Conservation (phyloP, 805 yeast genomes). For the Starmerella roubikii region DNA sequence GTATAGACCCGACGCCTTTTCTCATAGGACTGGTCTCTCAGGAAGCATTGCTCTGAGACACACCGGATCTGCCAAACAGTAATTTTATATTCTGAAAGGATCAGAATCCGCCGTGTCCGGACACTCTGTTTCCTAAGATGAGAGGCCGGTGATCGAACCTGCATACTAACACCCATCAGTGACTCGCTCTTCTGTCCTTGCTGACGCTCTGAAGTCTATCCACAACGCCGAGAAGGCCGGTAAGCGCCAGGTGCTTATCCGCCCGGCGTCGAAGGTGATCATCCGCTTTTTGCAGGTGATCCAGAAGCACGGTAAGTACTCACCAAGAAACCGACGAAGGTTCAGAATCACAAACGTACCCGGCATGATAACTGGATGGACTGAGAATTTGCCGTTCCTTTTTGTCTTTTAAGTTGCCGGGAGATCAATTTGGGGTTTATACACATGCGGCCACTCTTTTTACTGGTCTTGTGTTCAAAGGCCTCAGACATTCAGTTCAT, state of each 20-base stretch:
- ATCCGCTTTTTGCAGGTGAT: conserved; percentile 91
- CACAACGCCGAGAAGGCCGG: conserved; percentile 99
- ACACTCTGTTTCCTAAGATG: conserved; percentile 21
- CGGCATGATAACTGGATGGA: conserved; percentile 99
- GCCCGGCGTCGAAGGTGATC: conserved; percentile 98
- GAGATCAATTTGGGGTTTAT: conserved; percentile 34
- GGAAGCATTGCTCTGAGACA: conserved; percentile 20
- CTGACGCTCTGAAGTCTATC: conserved; percentile 95
- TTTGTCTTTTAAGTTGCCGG: conserved; percentile 98
- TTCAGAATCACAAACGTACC: conserved; percentile 2
- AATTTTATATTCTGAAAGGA: conserved; percentile 6
- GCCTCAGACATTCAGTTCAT: conserved; percentile 12
- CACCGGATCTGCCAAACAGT: conserved; percentile 19
- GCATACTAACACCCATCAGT: conserved; percentile 32
- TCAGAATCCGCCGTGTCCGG: conserved; percentile 20
- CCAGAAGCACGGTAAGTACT: conserved; percentile 81
- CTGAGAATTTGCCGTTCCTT: conserved; percentile 42
- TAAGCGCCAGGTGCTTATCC: conserved; percentile 94
- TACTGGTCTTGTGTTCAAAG: conserved; percentile 10
- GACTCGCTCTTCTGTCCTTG: conserved; percentile 97
- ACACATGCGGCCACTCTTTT: conserved; percentile 4
- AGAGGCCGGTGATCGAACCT: conserved; percentile 6
- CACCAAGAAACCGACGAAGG: background rate
- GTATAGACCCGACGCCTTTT: conserved; percentile 6
- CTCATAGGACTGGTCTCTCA: conserved; percentile 24